These are phyloP conservation scores for Rhizopogon rudus DNA, from an alignment of 768 basidiomycete species.

Conservation along the genomic window DNA sequence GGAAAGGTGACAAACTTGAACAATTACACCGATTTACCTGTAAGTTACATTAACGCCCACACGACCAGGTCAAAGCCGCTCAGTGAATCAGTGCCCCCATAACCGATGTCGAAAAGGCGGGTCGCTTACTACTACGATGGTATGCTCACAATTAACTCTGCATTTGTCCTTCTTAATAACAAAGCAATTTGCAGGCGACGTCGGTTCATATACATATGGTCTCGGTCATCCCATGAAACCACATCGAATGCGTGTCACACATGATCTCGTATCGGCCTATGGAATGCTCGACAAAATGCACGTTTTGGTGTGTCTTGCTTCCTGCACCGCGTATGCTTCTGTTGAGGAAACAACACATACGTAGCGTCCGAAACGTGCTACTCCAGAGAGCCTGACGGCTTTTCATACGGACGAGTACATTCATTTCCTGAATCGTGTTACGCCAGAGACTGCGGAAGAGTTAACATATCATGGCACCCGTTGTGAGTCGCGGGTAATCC, in stretches of 20 bases:
- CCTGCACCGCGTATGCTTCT: neutral
- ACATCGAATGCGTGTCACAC: constrained; percentile 89
- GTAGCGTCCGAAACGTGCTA: constrained; percentile 67
- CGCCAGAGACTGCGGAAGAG: constrained; percentile 86
- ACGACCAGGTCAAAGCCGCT: neutral
- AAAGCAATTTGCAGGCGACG: constrained; percentile 45
- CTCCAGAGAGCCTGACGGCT: constrained; percentile 75
- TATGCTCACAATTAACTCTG: constrained; percentile 26
- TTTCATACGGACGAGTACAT: constrained; percentile 99
- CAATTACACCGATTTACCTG: neutral
- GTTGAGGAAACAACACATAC: neutral
- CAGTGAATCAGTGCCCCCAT: neutral
- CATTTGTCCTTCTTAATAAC: constrained; percentile 1
- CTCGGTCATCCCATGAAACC: constrained; percentile 95
- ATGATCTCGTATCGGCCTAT: constrained; percentile 87
- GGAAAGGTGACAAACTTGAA: too few species aligned
- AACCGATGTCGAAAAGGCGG: constrained; percentile 60
- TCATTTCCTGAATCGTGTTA: constrained; percentile 83
- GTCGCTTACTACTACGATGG: constrained; percentile 82
- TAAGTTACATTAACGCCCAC: neutral
- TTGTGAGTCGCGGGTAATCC: constrained; percentile 47
- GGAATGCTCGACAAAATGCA: constrained; percentile 95
- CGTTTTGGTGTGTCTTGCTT: constrained; percentile 57
- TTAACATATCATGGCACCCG: constrained; percentile 80
- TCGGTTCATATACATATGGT: constrained; percentile 77